phyloP scores from a whole-genome alignment of 306 rosid genomes.

The Pueraria montana region DNA sequence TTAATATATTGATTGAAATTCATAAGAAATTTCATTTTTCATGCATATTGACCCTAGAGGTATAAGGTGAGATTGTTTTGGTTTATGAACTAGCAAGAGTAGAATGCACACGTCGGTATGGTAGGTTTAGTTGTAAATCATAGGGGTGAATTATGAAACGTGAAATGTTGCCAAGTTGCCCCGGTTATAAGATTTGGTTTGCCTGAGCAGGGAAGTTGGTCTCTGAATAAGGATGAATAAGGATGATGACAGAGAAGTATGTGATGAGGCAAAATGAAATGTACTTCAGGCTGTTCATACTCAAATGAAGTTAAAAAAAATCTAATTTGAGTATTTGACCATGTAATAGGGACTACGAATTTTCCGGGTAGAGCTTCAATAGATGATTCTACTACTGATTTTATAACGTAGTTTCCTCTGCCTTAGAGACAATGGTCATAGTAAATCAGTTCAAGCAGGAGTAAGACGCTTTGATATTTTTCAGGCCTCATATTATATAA shows the following conservation, averaged over 20 bases:
- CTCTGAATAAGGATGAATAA: slow-evolving; percentile 6
- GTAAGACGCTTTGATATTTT: no score
- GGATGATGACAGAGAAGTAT: slow-evolving; percentile 28
- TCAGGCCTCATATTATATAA: no score
- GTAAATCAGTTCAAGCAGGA: no score
- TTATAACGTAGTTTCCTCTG: background rate
- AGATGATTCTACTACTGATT: slow-evolving; percentile 31
- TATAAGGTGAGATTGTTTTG: background rate
- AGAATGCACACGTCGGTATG: background rate
- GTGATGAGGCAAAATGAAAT: background rate
- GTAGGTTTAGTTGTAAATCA: background rate
- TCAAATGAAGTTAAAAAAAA: background rate
- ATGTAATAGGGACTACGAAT: slow-evolving; percentile 37
- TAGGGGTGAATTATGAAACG: background rate
- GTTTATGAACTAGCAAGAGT: background rate
- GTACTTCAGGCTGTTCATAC: background rate
- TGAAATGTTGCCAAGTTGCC: background rate
- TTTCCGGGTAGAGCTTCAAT: slow-evolving; percentile 42
- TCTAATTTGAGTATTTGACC: background rate
- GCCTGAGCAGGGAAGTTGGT: background rate
- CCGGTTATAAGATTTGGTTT: slow-evolving; percentile 4
- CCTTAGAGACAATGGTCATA: no score
- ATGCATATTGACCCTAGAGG: background rate
- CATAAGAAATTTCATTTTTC: slow-evolving; percentile 23
- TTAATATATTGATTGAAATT: background rate